Percentiles rank a stretch among this genome's conserved stretches.
Evolutionary conservation across 2,329 filamentous ascomycete species (phyloP).

Genomic region (Neofusicoccum sp.): DNA sequence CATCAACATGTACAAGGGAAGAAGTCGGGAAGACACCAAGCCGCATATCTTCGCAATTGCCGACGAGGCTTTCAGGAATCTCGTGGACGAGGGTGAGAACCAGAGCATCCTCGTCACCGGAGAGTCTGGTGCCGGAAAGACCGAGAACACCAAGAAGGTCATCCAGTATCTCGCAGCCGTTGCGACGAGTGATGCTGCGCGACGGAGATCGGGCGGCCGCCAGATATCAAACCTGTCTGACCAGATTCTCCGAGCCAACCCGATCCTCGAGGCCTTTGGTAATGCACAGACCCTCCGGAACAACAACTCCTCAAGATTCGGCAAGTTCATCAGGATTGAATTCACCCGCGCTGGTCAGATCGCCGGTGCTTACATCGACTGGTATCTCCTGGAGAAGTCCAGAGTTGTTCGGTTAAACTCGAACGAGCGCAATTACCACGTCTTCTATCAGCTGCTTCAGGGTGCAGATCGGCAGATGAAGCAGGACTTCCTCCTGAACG

Average conservation of each 20-base stretch:
- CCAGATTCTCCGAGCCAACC: constrained; percentile 94
- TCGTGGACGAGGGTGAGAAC: constrained; percentile 93
- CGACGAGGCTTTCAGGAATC: constrained; percentile 91
- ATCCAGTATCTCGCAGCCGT: constrained; percentile 98
- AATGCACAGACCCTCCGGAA: constrained; percentile 98
- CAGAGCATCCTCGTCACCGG: constrained; percentile 98
- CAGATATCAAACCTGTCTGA: constrained; percentile 87
- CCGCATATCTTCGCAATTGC: constrained; percentile 98
- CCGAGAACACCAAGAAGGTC: constrained; percentile 98
- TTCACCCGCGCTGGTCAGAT: constrained; percentile 89
- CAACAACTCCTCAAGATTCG: constrained; percentile 97
- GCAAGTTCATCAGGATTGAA: constrained; percentile 98
- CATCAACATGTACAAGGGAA: constrained; percentile 96
- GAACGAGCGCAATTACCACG: constrained; percentile 92
- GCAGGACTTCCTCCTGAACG: constrained; percentile 73
- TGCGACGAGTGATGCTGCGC: constrained; percentile 74
- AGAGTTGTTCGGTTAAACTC: constrained; percentile 86
- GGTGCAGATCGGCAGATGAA: constrained; percentile 77
- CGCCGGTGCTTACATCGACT: constrained; percentile 94
- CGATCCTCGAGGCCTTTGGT: constrained; percentile 95
- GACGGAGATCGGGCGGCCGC: constrained; percentile 59
- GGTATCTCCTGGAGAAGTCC: constrained; percentile 98
- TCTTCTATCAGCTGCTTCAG: constrained; percentile 94
- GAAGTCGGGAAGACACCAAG: constrained; percentile 88
- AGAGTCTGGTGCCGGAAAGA: constrained; percentile 97